Evolutionary conservation across 306 rosid species (phyloP).

Genomic region (Pyrus bretschneideri): DNA sequence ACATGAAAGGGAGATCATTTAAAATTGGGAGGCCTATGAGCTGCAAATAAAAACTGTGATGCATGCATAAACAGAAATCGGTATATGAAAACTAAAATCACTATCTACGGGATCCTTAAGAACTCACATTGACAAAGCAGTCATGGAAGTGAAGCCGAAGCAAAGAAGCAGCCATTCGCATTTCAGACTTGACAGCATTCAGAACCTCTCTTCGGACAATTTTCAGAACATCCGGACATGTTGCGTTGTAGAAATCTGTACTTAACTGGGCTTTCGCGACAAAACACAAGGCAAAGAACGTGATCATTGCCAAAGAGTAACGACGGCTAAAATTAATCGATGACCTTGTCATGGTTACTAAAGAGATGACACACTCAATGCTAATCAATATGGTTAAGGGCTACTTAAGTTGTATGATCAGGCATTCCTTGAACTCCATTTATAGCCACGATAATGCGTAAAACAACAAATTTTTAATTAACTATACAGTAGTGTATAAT

Average conservation of each 20-base stretch:
- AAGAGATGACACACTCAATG: neutral
- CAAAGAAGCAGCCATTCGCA: conserved; percentile 85
- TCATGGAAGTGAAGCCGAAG: conserved; percentile 92
- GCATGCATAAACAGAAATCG: neutral
- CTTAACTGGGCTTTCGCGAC: conserved; percentile 47
- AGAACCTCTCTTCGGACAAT: conserved; percentile 53
- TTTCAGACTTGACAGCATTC: conserved; percentile 53
- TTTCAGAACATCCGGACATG: conserved; percentile 52
- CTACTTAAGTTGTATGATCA: neutral
- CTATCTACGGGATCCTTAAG: neutral
- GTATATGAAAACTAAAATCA: neutral
- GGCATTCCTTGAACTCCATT: neutral
- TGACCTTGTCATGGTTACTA: conserved; percentile 1
- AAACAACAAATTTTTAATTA: neutral
- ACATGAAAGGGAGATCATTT: neutral
- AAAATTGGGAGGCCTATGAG: neutral
- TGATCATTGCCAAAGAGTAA: conserved; percentile 15
- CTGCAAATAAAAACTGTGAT: neutral
- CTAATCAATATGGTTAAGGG: neutral
- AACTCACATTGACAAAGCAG: conserved; percentile 82
- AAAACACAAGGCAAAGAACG: conserved; percentile 30
- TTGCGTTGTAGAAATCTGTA: conserved; percentile 49
- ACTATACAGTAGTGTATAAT: neutral
- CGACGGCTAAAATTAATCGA: neutral
- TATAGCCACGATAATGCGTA: neutral